phyloP scores from a whole-genome alignment of 2,329 filamentous ascomycete genomes.

The Didymella exigua region DNA sequence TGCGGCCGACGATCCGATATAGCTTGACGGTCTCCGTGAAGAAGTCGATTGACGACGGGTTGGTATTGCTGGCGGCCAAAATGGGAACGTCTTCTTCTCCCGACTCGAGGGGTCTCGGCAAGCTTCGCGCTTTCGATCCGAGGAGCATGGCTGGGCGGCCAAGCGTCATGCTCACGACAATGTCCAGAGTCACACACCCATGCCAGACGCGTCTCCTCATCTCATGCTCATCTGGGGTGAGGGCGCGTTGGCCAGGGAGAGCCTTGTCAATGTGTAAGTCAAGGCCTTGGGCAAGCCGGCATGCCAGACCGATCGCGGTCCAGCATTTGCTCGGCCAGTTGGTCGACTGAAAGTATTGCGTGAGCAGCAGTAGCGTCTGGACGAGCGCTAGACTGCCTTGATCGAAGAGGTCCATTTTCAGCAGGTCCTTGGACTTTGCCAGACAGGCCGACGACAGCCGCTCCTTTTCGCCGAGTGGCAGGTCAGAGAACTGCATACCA shows the following conservation, averaged over 20 bases:
- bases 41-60: constrained; percentile 8
- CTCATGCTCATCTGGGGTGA: neutral
- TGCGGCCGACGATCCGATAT: constrained; percentile 11
- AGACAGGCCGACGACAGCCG: constrained; percentile 10
- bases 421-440: constrained; percentile 9
- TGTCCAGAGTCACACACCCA: constrained; percentile 13
- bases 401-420: constrained; percentile 14
- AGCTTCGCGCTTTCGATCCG: neutral
- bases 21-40: constrained; percentile 10
- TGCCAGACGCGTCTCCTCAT: constrained; percentile 14
- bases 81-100: neutral
- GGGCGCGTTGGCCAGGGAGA: neutral
- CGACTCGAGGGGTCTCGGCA: neutral
- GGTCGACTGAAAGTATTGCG: constrained; percentile 17
- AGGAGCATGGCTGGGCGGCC: constrained; percentile 18
- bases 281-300: constrained; percentile 13
- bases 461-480: constrained; percentile 7
- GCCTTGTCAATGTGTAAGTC: constrained; percentile 12
- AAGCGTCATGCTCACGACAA: constrained; percentile 18
- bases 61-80: neutral
- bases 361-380: constrained; percentile 12
- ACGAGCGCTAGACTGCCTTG: constrained; percentile 9
- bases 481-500: constrained; percentile 16
- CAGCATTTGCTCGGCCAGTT: constrained; percentile 16
- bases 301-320: constrained; percentile 15